Base-by-base conservation (phyloP, 2,329 filamentous ascomycete genomes). In the Didymella lethalis region DNA sequence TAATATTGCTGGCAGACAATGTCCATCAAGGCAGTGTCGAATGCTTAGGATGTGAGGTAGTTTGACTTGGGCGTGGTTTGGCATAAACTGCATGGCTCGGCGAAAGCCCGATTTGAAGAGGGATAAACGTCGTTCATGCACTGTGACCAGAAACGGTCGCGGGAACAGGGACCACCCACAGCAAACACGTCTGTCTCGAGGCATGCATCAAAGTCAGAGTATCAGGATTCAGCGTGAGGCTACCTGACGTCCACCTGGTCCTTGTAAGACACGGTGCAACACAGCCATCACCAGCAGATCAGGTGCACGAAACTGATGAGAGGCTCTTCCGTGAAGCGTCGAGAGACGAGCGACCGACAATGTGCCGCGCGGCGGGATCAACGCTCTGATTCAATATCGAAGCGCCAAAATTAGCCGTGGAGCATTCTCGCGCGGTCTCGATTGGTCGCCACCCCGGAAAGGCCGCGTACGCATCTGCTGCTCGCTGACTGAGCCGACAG, bases 401-500 rank as follows among this genome's bases (percentile, higher is more conserved):
- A 32, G 34, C 51, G 51, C 53, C 32, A 36, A 45, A 53, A 38
- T 50, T 48, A 49, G 61, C 36, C 29, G 29, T 49, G 61, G 57
- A 46, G 45, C 31, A 12, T 38, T 47, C 10, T 16, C 45, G 23
- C 29, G 38, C 40, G 50, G 50, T 26, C 18, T 41, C 26, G 50
- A 59, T 54, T 59, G 56, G 56, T 20, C 52, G 44, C 49, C 49
- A 46, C 45, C 38, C 45, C 38, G 23, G 44, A 16, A 40, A 14
- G 55, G 50, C 49, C 49, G 55, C 55, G 55, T 58, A 53, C 48
- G 48, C 55, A 44, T 25, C 28, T 38, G 25, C 41, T 25, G 34
- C 18, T 25, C 26, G 53, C 48, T 56, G 53, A 48, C 41, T 58
- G 54, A 59, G 53, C 44, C 44, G 54, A 49, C n/a, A 54, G 32